Evolutionary conservation across 1,139 yeast species (phyloP).

Genomic region (Tardiomyces depauwii): DNA sequence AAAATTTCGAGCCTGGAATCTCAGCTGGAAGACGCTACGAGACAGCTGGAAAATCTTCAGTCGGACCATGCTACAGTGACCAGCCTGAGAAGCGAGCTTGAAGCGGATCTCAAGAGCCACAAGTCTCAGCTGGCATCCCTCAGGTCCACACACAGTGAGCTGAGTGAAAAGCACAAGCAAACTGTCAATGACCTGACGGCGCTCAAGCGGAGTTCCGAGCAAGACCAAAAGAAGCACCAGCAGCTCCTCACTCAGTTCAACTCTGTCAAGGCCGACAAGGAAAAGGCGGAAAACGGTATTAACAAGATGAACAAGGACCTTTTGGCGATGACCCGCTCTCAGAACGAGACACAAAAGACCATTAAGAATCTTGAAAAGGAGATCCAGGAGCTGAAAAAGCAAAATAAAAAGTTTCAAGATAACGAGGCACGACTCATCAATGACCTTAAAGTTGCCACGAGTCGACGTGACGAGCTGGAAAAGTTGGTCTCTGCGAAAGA

Average conservation of each 20-base stretch:
- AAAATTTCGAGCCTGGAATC: slow-evolving; percentile 2
- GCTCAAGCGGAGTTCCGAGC: slow-evolving; percentile 13
- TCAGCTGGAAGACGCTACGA: slow-evolving; percentile 9
- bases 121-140: slow-evolving; percentile 6
- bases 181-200: slow-evolving; percentile 9
- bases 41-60: slow-evolving; percentile 7
- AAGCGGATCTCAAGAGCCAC: slow-evolving; percentile 1
- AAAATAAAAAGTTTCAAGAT: slow-evolving; percentile 10
- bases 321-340: slow-evolving; percentile 51
- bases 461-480: slow-evolving; percentile 7
- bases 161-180: slow-evolving; percentile 9
- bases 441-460: slow-evolving; percentile 9
- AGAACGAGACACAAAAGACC: slow-evolving; percentile 39
- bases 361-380: slow-evolving; percentile 23
- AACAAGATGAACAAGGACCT: slow-evolving; percentile 85
- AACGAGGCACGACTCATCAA: slow-evolving; percentile 4
- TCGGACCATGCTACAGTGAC: slow-evolving; percentile 1
- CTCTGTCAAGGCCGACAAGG: slow-evolving; percentile 36
- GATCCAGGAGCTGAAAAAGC: slow-evolving; percentile 13
- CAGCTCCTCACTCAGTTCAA: slow-evolving; percentile 32
- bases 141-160: slow-evolving; percentile 8
- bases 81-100: background rate
- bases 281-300: slow-evolving; percentile 74
- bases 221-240: slow-evolving; percentile 23
- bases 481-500: slow-evolving; percentile 6